Evolutionary conservation across 306 rosid genomes (phyloP).

Genomic region (Cicer chorassanicum): DNA sequence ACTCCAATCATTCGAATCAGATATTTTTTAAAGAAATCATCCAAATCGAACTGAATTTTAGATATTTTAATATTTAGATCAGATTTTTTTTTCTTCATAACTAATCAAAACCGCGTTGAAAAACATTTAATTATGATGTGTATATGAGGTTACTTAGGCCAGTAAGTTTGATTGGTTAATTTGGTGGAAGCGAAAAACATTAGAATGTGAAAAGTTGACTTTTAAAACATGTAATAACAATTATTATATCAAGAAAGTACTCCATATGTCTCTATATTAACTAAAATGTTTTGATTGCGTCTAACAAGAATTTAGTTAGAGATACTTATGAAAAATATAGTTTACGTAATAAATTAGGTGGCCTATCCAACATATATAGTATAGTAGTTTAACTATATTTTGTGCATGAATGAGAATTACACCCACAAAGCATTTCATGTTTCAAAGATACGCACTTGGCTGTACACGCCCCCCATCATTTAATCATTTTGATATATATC

Average conservation of each 20-base stretch:
- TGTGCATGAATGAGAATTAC: conserved; percentile 2
- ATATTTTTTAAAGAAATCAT: no score
- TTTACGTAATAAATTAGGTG: conserved; percentile 50
- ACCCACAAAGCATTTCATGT: conserved; percentile 37
- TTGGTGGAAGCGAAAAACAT: conserved; percentile 16
- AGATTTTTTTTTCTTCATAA: no score
- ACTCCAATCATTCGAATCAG: no score
- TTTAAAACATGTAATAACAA: not conserved
- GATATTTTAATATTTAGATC: no score
- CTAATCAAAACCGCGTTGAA: no score
- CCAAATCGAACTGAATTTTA: no score
- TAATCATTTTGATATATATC: conserved; percentile 1
- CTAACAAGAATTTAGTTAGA: conserved; percentile 63
- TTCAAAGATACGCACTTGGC: conserved; percentile 43
- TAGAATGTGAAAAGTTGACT: conserved; percentile 23
- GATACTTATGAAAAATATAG: conserved; percentile 38
- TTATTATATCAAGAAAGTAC: not conserved
- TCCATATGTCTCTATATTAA: not conserved
- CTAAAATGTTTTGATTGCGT: conserved; percentile 48
- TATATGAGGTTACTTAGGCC: no score
- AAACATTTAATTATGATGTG: no score
- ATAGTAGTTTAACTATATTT: not conserved
- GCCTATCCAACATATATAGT: conserved; percentile 16
- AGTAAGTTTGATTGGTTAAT: conserved; percentile 29
- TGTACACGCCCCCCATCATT: conserved; percentile 15